A percentile compares a stretch with the other conserved stretches of the same genome.
Evolutionary conservation across 2,329 filamentous ascomycete genomes (phyloP).

Genomic region (Plenodomus biglobosus): DNA sequence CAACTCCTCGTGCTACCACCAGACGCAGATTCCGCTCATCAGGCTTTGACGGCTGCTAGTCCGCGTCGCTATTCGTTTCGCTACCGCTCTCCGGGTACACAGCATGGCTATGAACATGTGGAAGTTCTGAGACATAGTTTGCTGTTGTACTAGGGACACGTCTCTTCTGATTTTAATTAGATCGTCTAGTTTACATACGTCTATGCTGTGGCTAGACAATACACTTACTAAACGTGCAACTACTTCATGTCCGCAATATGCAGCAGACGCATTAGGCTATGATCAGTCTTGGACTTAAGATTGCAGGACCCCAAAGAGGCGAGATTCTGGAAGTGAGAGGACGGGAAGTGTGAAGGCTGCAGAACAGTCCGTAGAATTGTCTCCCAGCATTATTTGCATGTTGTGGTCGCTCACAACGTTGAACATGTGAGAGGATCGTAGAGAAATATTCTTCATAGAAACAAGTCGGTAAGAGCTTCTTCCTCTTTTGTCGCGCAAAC

Average conservation of each 20-base stretch:
- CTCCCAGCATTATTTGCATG: background rate
- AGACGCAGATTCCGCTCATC: background rate
- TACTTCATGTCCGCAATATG: background rate
- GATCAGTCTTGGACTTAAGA: constrained; percentile 2
- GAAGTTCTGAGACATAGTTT: constrained; percentile 1
- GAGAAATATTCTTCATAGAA: too few relatives aligned
- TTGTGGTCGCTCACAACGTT: too few relatives aligned
- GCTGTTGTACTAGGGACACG: constrained; percentile 2
- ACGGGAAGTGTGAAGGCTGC: background rate
- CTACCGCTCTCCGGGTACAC: background rate
- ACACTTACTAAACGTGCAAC: background rate
- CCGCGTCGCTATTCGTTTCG: constrained; percentile 1
- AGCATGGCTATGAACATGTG: background rate
- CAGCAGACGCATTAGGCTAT: background rate
- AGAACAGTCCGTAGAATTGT: background rate
- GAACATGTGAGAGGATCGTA: too few relatives aligned
- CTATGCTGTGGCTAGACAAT: constrained; percentile 8
- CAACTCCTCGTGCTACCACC: background rate
- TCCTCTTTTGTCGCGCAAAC: too few relatives aligned
- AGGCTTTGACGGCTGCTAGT: constrained; percentile 2
- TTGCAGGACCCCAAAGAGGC: constrained; percentile 1
- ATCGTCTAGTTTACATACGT: background rate
- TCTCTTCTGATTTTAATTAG: background rate
- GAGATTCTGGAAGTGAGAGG: background rate
- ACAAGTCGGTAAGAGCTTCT: too few relatives aligned